Evolutionary conservation across 495 filamentous ascomycete species (phyloP).

Genomic region (Hypomontagnella monticulosa): DNA sequence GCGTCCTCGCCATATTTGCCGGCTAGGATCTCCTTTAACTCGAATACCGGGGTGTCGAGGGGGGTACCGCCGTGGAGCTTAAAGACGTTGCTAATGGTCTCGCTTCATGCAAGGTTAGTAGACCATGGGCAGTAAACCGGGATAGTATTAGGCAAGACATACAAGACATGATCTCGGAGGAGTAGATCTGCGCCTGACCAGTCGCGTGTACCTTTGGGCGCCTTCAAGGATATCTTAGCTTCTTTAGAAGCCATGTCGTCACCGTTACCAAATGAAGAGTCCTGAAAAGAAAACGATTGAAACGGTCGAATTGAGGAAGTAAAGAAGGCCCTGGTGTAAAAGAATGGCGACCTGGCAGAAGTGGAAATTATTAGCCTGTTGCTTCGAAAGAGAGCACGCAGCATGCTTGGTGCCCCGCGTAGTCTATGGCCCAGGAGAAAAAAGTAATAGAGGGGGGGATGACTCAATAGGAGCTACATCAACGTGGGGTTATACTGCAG

Average conservation of each 20-base stretch:
- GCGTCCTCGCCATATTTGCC: constrained; percentile 89
- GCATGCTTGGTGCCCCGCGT: constrained; percentile 31
- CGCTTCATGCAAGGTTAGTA: constrained; percentile 30
- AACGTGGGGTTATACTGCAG: constrained; percentile 30
- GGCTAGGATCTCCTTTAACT: constrained; percentile 71
- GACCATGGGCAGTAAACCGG: not conserved
- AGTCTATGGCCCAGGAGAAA: constrained; percentile 13
- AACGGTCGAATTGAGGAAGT: not conserved
- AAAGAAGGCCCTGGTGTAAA: constrained; percentile 9
- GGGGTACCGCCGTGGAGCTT: constrained; percentile 55
- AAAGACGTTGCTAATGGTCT: constrained; percentile 46
- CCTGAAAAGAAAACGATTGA: constrained; percentile 8
- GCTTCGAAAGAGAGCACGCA: constrained; percentile 26
- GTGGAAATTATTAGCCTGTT: constrained; percentile 25
- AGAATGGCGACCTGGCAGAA: constrained; percentile 1
- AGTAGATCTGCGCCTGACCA: constrained; percentile 34
- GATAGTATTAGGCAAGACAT: not conserved
- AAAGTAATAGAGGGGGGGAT: constrained; percentile 20
- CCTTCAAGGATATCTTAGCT: constrained; percentile 33
- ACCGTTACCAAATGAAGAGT: constrained; percentile 6
- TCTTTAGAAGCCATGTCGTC: constrained; percentile 34
- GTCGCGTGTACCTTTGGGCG: constrained; percentile 36
- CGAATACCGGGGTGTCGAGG: constrained; percentile 60
- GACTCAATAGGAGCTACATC: constrained; percentile 33
- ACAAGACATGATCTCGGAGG: constrained; percentile 38